Evolutionary conservation across 1,139 yeast genomes (phyloP).

Genomic region (Insectozyma bohioensis): DNA sequence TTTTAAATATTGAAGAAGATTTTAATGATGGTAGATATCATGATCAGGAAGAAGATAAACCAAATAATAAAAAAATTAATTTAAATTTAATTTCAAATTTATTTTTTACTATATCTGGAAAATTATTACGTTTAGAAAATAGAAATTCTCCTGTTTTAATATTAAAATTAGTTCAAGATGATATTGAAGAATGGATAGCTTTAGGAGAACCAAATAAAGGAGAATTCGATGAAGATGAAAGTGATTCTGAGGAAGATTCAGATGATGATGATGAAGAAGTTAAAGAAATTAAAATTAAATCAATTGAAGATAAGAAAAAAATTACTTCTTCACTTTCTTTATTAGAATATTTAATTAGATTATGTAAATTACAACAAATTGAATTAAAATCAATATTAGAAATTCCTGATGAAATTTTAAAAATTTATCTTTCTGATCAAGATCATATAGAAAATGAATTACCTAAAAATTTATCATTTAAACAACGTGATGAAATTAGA

Average conservation of each 20-base stretch:
- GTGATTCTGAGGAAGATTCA: conserved; percentile 25
- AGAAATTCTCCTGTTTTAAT: conserved; percentile 69
- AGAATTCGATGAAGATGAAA: conserved; percentile 26
- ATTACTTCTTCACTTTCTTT: conserved; percentile 50
- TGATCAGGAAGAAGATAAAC: conserved; percentile 48
- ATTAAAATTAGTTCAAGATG: conserved; percentile 39
- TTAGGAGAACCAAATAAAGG: conserved; percentile 42
- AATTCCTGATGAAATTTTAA: conserved; percentile 66
- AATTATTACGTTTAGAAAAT: conserved; percentile 62
- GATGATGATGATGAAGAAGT: conserved; percentile 26
- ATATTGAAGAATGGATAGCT: conserved; percentile 51
- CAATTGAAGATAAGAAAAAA: too few species aligned
- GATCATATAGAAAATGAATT: conserved; percentile 29
- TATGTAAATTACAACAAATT: conserved; percentile 60
- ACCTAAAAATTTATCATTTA: conserved; percentile 21
- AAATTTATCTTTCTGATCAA: conserved; percentile 66
- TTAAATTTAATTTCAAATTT: conserved; percentile 49
- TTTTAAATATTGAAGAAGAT: conserved; percentile 53
- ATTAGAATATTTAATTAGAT: conserved; percentile 63
- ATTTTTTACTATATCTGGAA: conserved; percentile 75
- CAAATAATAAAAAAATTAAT: conserved; percentile 34
- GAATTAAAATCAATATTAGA: conserved; percentile 57
- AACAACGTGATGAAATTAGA: conserved; percentile 15
- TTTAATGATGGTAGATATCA: conserved; percentile 78
- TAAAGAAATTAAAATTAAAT: conserved; percentile 16